A percentile compares a stretch with the other conserved stretches of the same genome.
These are phyloP conservation scores for Apophysomyces sp. DNA, from an alignment of 371 early-diverging fungal species.

Conservation along the genomic window DNA sequence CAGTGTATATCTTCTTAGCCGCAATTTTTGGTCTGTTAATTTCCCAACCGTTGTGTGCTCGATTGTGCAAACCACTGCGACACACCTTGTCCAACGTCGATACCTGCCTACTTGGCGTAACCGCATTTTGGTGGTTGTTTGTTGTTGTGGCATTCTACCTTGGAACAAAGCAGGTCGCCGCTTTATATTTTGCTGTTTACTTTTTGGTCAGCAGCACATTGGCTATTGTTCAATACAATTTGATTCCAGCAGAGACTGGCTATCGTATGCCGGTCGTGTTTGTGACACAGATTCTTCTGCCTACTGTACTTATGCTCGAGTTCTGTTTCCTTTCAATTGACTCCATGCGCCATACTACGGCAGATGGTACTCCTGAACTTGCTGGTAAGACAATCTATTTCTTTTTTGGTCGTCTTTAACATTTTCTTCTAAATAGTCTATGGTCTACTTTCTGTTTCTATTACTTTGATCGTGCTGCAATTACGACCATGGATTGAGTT, in stretches of 20 bases:
- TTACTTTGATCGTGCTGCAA: slow-evolving; percentile 19
- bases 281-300: slow-evolving; percentile 40
- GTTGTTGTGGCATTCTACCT: slow-evolving; percentile 25
- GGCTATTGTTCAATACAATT: slow-evolving; percentile 27
- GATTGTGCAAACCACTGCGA: slow-evolving; percentile 16
- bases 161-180: slow-evolving; percentile 31
- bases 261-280: slow-evolving; percentile 31
- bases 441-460: slow-evolving; percentile 22
- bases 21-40: slow-evolving; percentile 36
- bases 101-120: slow-evolving; percentile 34
- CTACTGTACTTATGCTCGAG: slow-evolving; percentile 45
- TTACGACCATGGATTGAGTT: slow-evolving; percentile 35
- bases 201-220: slow-evolving; percentile 34
- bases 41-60: slow-evolving; percentile 32
- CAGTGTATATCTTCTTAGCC: slow-evolving; percentile 31
- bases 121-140: slow-evolving; percentile 52
- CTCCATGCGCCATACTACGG: slow-evolving; percentile 54
- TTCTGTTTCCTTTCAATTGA: slow-evolving; percentile 46
- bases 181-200: slow-evolving; percentile 46
- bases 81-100: slow-evolving; percentile 9
- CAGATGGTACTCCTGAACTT: slow-evolving; percentile 60
- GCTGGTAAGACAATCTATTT: slow-evolving; percentile 29
- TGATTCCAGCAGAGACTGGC: slow-evolving; percentile 24
- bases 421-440: slow-evolving; percentile 26
- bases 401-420: not conserved